phyloP scores from a whole-genome alignment of 441 rosid species.

The Gossypium aridum region DNA sequence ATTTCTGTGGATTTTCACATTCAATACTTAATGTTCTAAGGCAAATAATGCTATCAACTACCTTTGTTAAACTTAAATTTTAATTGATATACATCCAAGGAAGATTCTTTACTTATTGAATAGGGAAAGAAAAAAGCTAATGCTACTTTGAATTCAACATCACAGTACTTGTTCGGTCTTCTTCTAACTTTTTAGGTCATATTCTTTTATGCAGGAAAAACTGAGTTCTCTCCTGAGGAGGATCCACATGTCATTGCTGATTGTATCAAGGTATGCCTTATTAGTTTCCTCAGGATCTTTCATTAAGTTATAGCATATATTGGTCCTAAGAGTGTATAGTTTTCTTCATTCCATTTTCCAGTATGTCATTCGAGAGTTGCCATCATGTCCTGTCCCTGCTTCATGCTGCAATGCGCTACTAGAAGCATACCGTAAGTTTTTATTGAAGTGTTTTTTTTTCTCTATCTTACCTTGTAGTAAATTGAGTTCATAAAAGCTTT shows the following conservation, averaged over 20 bases:
- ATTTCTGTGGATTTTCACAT: background rate
- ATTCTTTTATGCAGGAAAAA: conserved; percentile 54
- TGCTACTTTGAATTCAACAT: background rate
- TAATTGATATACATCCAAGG: background rate
- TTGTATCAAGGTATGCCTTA: conserved; percentile 74
- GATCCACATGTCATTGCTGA: conserved; percentile 96
- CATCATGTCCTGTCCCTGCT: conserved; percentile 98
- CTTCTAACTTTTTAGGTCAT: conserved; percentile 12
- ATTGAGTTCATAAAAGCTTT: background rate
- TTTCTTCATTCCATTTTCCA: conserved; percentile 30
- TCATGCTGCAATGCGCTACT: conserved; percentile 96
- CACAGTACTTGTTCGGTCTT: background rate
- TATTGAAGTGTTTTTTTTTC: background rate
- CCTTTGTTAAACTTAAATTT: conserved; percentile 6
- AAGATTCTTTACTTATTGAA: conserved; percentile 3
- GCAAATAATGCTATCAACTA: background rate
- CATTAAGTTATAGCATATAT: conserved; percentile 4
- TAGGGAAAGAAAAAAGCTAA: conserved; percentile 3
- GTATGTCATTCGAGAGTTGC: conserved; percentile 95
- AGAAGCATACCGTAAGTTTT: conserved; percentile 86
- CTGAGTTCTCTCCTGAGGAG: conserved; percentile 61
- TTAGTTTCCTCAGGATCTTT: conserved; percentile 15
- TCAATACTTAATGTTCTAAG: background rate
- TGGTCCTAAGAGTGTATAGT: conserved; percentile 16
- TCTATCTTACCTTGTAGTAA: background rate